Percentiles rank a stretch among this genome's conserved stretches.
Conservation (phyloP, 106 monocot genomes). For the Acorus gramineus region DNA sequence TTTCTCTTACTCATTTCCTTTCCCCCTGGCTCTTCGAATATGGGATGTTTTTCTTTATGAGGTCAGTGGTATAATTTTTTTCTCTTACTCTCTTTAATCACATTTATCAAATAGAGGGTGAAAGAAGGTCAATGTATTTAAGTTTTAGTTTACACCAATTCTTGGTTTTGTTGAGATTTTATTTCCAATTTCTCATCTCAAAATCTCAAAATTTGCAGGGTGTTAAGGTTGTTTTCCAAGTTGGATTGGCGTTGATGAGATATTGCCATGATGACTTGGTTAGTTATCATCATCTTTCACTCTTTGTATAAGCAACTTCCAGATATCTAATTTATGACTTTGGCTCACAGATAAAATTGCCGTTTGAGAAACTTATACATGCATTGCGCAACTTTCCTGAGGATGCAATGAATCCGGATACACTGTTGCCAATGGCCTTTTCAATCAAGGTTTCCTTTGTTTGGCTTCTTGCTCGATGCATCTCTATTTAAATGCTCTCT, state of each 20-base stretch:
- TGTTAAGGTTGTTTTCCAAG: slow-evolving; percentile 85
- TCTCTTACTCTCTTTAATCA: neutral
- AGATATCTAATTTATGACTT: too few species aligned
- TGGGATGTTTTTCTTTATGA: slow-evolving; percentile 99
- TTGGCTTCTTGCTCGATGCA: too few species aligned
- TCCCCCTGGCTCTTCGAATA: slow-evolving; percentile 87
- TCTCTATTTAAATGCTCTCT: too few species aligned
- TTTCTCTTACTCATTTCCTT: slow-evolving; percentile 95
- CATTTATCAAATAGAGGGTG: too few species aligned
- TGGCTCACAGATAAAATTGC: slow-evolving; percentile 55
- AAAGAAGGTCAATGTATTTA: too few species aligned
- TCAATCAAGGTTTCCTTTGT: slow-evolving; percentile 63
- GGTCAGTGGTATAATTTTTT: slow-evolving; percentile 36
- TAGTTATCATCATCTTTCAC: slow-evolving; percentile 8
- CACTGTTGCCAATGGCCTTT: slow-evolving; percentile 76
- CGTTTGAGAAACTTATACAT: slow-evolving; percentile 93
- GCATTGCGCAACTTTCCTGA: slow-evolving; percentile 90
- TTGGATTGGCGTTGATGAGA: slow-evolving; percentile 84
- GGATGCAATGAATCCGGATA: slow-evolving; percentile 81
- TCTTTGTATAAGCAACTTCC: too few species aligned
- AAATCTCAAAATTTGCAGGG: slow-evolving; percentile 31
- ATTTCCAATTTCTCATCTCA: too few species aligned
- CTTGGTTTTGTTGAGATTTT: too few species aligned
- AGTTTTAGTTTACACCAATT: too few species aligned
- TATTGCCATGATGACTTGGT: slow-evolving; percentile 93